Base-by-base conservation (phyloP, 768 basidiomycete species). In the Tylopilus rubrobrunneus region DNA sequence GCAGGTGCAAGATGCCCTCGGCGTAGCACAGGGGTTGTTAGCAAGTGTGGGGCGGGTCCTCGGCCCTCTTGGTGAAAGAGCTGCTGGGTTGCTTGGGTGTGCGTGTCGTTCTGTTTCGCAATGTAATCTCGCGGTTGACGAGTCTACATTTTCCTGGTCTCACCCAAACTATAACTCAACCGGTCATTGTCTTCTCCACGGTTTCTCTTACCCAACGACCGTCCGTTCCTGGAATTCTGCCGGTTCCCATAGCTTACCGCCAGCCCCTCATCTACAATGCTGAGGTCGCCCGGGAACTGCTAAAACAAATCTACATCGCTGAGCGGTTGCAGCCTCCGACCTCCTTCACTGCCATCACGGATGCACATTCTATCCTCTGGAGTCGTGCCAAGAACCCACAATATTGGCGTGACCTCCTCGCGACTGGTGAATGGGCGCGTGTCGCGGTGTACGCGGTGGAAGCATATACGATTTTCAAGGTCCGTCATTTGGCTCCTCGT, bases 381-480 rank as follows among this genome's bases (percentile, higher is more conserved):
- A 63, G 74, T 19, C 83, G 84, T 45, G 83, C 83, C 17, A 74
- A 71, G 49, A 81, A 78, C 66, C 68, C 75, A 0, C 72, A 73
- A 23, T 89, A 84, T 70, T 85, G 85, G 82, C 78, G 83, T 11
- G 74, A 80, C 53, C 67, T 85, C 17, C 63, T 81, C 14, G 68
- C 74, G 61, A 83, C 74, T 45, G 90, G 91, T 7, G 84, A 90
- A 62, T 80, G 84, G 71, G 78, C 77, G 7, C 78, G 79, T 61
- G 76, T 92, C 25, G 83, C 83, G 10, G 68, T 92, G 17, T 91
- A 92, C 66, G 90, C 82, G 9, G 65, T 92, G 23, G 91, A 96
- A 73, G 92, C 90, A 31, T 96, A 94, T 67, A 86, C 87, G 15
- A 87, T 96, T 62, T 96, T 89, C 79, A 89, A 89, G 77, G 89